Percentiles rank a stretch among this genome's conserved stretches.
These are phyloP conservation scores for Heritiera littoralis DNA, from an alignment of 345 rosid genomes.

Conservation along the genomic window DNA sequence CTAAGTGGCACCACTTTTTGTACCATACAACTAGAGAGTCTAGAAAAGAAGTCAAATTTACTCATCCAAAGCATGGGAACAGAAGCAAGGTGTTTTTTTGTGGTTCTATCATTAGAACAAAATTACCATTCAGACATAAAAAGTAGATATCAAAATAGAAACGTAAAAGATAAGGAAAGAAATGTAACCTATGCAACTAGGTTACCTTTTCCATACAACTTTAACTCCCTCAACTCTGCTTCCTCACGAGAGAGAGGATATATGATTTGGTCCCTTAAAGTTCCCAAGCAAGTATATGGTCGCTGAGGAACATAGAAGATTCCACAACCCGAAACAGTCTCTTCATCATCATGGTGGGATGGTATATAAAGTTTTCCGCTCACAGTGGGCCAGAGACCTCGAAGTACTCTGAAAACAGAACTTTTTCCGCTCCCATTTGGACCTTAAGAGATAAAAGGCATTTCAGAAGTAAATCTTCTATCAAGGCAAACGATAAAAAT, in stretches of 20 bases:
- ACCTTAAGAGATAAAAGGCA: constrained; percentile 50
- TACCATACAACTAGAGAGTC: not conserved
- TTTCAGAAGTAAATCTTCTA: constrained; percentile 30
- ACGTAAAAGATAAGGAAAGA: constrained; percentile 16
- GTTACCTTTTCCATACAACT: constrained; percentile 61
- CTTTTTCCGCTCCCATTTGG: constrained; percentile 99
- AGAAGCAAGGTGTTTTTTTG: not conserved
- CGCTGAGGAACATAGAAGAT: constrained; percentile 92
- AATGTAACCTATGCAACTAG: constrained; percentile 17
- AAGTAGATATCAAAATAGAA: not conserved
- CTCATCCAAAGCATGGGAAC: not conserved
- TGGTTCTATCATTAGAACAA: not conserved
- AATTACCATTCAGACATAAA: not conserved
- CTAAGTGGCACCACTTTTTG: not conserved
- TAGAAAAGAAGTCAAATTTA: not conserved
- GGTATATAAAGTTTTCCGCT: constrained; percentile 80
- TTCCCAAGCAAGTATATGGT: constrained; percentile 97
- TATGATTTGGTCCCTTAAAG: constrained; percentile 96
- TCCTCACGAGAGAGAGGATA: constrained; percentile 91
- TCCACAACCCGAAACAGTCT: constrained; percentile 60
- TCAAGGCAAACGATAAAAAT: constrained; percentile 19
- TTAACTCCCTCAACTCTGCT: constrained; percentile 57
- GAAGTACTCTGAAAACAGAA: constrained; percentile 90
- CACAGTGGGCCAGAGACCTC: constrained; percentile 90
- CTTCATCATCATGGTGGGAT: constrained; percentile 51